Percentiles rank a stretch among this genome's conserved stretches.
Conservation (phyloP, 1,139 yeast species). For the Lodderomyces beijingensis region DNA sequence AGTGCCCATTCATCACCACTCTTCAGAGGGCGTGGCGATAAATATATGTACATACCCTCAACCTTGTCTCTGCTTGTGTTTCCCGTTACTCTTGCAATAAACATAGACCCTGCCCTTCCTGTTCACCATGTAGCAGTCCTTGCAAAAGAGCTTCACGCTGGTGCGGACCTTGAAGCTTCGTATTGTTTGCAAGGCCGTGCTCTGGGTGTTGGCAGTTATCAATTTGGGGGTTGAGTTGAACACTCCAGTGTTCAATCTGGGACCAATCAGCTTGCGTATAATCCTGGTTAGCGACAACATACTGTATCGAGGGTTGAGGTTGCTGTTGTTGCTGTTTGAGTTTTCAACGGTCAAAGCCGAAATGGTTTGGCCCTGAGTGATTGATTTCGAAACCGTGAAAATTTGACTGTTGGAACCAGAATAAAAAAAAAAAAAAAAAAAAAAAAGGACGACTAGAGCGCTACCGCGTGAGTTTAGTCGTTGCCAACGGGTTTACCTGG, state of each 20-base stretch:
- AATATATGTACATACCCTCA: no score
- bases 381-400: conserved; percentile 2
- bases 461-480: no score
- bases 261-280: conserved; percentile 6
- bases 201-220: conserved; percentile 9
- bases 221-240: conserved; percentile 17
- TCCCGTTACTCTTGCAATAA: conserved; percentile 86
- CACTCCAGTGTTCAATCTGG: conserved; percentile 13
- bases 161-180: conserved; percentile 50
- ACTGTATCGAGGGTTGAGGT: no score
- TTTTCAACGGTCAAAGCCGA: no score
- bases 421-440: no score
- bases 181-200: conserved; percentile 12
- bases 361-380: no score
- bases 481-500: no score
- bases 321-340: no score
- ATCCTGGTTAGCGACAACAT: conserved; percentile 7
- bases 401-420: no score
- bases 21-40: no score
- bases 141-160: conserved; percentile 86
- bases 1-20: no score
- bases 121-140: conserved; percentile 88
- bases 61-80: conserved; percentile 94
- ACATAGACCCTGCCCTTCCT: conserved; percentile 93
- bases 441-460: no score